These are phyloP conservation scores for Picea abies DNA, from an alignment of 83 land plant genomes.

Conservation along the genomic window DNA sequence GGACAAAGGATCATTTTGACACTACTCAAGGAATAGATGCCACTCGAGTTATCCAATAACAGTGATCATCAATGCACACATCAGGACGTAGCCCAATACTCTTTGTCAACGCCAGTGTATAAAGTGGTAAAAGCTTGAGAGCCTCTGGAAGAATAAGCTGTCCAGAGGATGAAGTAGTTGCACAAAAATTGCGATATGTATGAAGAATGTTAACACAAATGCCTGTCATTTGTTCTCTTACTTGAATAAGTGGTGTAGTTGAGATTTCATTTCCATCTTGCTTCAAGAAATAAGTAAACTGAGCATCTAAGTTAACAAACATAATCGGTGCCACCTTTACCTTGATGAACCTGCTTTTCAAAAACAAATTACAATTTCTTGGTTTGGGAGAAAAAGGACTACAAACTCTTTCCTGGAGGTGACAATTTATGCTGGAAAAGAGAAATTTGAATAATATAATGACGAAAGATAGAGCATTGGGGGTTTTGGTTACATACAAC, in stretches of 20 bases:
- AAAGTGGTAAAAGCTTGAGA: conserved; percentile 90
- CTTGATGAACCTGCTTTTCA: no score
- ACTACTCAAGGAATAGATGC: no score
- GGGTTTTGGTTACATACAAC: no score
- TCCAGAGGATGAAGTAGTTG: conserved; percentile 95
- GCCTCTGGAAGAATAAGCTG: conserved; percentile 98
- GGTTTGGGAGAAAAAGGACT: no score
- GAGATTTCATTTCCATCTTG: conserved; percentile 86
- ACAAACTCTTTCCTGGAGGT: no score
- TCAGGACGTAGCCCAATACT: conserved; percentile 85
- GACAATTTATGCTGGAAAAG: no score
- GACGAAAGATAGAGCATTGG: no score
- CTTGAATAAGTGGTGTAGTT: conserved; percentile 64
- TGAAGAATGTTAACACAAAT: conserved; percentile 75
- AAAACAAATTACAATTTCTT: no score
- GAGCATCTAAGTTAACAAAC: conserved; percentile 97
- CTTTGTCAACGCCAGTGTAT: conserved; percentile 80
- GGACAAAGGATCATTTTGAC: no score
- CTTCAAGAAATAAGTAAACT: conserved; percentile 87
- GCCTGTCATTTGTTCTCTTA: conserved; percentile 69
- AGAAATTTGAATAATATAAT: no score
- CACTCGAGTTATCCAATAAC: conserved; percentile 72
- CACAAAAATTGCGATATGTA: conserved; percentile 92
- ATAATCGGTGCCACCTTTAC: no score
- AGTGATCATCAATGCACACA: conserved; percentile 84